Conservation (phyloP, 202 grass and related monocot genomes). For the Elaeis oleifera region DNA sequence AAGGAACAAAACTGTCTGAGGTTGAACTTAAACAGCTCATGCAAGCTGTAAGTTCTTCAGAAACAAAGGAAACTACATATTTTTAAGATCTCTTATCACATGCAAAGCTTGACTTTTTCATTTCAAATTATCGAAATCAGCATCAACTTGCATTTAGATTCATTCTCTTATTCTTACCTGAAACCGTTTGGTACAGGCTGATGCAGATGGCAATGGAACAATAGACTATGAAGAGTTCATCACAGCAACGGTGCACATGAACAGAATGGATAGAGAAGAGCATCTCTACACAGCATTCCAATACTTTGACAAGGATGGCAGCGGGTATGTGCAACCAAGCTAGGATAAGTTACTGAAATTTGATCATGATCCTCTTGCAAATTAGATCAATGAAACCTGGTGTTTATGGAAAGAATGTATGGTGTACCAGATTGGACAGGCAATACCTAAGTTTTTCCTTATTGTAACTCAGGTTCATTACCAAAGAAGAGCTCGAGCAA, state of each 20-base stretch:
- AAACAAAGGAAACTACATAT: not conserved
- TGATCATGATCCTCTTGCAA: not conserved
- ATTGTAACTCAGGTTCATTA: conserved; percentile 52
- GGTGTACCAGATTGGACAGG: not conserved
- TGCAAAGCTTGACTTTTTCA: not conserved
- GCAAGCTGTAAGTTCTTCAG: conserved; percentile 51
- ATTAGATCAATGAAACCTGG: not conserved
- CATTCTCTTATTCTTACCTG: not conserved
- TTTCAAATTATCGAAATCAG: not conserved
- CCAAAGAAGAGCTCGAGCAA: conserved; percentile 74
- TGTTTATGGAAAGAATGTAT: too few relatives aligned
- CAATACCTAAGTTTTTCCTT: not conserved
- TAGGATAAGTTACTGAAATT: not conserved
- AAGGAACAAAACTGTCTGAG: conserved; percentile 59
- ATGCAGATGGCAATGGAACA: conserved; percentile 72
- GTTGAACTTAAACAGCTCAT: conserved; percentile 53
- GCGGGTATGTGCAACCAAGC: conserved; percentile 38
- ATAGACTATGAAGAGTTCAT: conserved; percentile 82
- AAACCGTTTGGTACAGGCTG: conserved; percentile 35
- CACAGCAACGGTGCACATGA: conserved; percentile 74
- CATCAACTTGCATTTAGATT: not conserved
- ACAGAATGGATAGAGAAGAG: conserved; percentile 72
- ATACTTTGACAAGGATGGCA: conserved; percentile 72
- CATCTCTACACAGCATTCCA: conserved; percentile 86
- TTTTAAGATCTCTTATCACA: not conserved